Evolutionary conservation across 495 filamentous ascomycete species (phyloP).

Genomic region (Penicillium steckii): DNA sequence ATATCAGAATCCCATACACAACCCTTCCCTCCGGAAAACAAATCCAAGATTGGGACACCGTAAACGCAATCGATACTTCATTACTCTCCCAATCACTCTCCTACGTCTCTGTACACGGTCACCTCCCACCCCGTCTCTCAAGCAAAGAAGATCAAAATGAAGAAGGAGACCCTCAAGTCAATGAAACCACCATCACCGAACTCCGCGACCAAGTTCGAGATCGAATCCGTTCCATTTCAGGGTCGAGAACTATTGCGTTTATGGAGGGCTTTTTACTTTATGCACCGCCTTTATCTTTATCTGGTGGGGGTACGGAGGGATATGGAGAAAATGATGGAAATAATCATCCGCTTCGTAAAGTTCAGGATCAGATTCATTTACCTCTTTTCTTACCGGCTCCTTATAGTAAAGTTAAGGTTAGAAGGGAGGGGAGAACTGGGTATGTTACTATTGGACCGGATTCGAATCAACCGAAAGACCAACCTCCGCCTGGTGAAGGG

Average conservation of each 20-base stretch:
- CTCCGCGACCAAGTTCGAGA: conserved; percentile 15
- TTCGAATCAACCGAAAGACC: neutral
- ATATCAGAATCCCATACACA: conserved; percentile 49
- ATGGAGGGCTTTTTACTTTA: conserved; percentile 89
- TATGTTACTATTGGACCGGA: conserved; percentile 76
- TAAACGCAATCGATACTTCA: conserved; percentile 65
- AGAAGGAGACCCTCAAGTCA: conserved; percentile 50
- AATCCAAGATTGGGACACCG: conserved; percentile 85
- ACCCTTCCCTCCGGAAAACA: conserved; percentile 41
- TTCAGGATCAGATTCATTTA: conserved; percentile 64
- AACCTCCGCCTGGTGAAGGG: conserved; percentile 1
- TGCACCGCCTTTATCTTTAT: conserved; percentile 27
- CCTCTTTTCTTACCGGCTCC: conserved; percentile 71
- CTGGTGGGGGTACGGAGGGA: neutral
- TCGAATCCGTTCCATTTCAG: conserved; percentile 37
- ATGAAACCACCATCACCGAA: conserved; percentile 15
- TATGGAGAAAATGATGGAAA: no score
- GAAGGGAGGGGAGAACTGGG: conserved; percentile 71
- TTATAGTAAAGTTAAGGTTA: conserved; percentile 55
- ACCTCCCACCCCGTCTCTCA: conserved; percentile 59
- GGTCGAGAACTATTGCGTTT: conserved; percentile 39
- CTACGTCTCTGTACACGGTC: conserved; percentile 65
- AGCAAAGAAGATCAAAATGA: conserved; percentile 79
- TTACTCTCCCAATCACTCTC: conserved; percentile 59
- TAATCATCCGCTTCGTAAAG: conserved; percentile 20